Base-by-base conservation (phyloP, 2,329 filamentous ascomycete genomes). In the Fusarium ambrosium region DNA sequence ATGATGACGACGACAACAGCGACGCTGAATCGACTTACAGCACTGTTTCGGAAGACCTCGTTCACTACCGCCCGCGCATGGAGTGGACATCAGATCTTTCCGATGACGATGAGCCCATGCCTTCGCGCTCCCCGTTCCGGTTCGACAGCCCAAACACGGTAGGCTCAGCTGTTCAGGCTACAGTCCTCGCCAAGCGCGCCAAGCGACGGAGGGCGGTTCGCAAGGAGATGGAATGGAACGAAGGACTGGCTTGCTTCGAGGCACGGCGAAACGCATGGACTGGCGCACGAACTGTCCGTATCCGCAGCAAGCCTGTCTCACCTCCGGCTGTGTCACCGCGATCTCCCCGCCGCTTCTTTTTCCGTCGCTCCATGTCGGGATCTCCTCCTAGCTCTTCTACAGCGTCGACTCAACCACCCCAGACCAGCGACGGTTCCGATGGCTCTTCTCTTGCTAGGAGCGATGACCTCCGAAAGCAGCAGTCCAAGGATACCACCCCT, bases 211-310 rank as follows among this genome's bases (percentile, higher is more conserved):
- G 87, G 76, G 88, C 86, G 59, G 80, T 90, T 60, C 88, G 90
- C 71, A 90, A 91, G 66, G 92, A 94, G 84, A 89, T 91, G 84
- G 82, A 86, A 34, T 97, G 93, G 92, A 98, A 98, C 78, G 87
- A 92, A 41, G 96, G 96, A 0, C 82, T 98, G 66, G 89, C 91
- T n/a, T 93, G 93, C 81, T 98, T 94, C 83, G 89, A 92, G 69
- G 90, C 92, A 34, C 88, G 94, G 68, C 89, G 95, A 59, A 91
- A 98, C 83, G 92, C 91, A 8, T 98, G 96, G 96, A 96, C 95
- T 1, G 92, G 93, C 36, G 95, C 95, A 36, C 89, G 89, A 72
- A 88, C 86, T 13, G 89, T 88, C 39, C 88, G 88, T 56, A 81
- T 91, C 56, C 87, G 87, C 66, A 84, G 85, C 45, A 89, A 88